Conservation (phyloP, 2,329 filamentous ascomycete genomes). For the Elsinoe necatrix region DNA sequence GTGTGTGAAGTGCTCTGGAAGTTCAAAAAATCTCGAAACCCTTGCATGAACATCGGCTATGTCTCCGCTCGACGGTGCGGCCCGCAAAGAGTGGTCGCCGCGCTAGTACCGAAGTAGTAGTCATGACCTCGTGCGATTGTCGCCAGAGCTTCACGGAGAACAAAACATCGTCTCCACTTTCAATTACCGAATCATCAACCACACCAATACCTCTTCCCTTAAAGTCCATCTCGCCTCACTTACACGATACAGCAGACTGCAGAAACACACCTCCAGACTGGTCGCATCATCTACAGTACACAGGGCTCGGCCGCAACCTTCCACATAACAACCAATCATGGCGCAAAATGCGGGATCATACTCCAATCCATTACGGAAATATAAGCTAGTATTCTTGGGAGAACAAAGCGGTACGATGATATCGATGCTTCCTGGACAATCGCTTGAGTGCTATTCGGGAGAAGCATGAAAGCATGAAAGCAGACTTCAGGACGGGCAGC, state of each 20-base stretch:
- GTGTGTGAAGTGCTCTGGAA: not conserved
- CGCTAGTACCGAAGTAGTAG: constrained; percentile 3
- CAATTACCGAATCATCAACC: not conserved
- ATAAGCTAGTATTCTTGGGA: constrained; percentile 98
- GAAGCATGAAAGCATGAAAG: not conserved
- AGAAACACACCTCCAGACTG: not conserved
- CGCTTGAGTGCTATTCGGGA: not conserved
- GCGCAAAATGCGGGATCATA: constrained; percentile 76
- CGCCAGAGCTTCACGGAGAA: constrained; percentile 8
- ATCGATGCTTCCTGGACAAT: constrained; percentile 25
- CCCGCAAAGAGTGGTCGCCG: not conserved
- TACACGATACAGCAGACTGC: no score
- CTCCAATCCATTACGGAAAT: constrained; percentile 99
- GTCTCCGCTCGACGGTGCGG: not conserved
- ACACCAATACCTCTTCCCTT: not conserved
- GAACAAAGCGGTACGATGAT: constrained; percentile 83
- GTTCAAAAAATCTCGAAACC: constrained; percentile 12
- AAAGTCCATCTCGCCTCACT: not conserved
- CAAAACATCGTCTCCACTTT: constrained; percentile 2
- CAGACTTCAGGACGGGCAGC: constrained; percentile 16
- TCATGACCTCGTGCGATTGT: constrained; percentile 9
- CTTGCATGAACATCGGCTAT: not conserved
- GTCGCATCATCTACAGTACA: not conserved
- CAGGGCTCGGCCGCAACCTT: not conserved
- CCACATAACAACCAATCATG: constrained; percentile 49